phyloP scores from a whole-genome alignment of 1,284 basidiomycete species.

The Pterulicium gracile region DNA sequence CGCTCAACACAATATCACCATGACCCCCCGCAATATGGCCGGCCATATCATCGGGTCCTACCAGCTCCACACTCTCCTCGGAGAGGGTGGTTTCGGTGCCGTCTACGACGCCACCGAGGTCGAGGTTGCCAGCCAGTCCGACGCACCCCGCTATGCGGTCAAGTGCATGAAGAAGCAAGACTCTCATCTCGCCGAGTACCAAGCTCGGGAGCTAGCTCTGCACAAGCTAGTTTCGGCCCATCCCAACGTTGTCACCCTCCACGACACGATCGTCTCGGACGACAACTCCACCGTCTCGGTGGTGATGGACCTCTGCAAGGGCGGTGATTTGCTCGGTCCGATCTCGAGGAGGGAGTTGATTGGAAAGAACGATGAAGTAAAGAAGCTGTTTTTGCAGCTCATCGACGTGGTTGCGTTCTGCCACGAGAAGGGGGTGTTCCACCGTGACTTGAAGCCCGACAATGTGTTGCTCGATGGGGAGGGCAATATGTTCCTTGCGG shows the following conservation, averaged over 20 bases:
- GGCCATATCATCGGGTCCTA: neutral
- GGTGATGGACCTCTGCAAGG: neutral
- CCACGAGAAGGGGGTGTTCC: constrained; percentile 47
- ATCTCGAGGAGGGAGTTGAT: constrained; percentile 16
- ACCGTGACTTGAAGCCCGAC: constrained; percentile 65
- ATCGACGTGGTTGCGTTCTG: constrained; percentile 48
- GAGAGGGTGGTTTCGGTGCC: neutral
- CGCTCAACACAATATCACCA: neutral
- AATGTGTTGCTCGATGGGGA: constrained; percentile 49
- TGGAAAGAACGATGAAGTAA: constrained; percentile 24
- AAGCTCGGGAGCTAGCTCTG: constrained; percentile 24
- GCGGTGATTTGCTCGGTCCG: neutral
- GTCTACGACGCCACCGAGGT: constrained; percentile 8
- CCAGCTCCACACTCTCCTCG: neutral
- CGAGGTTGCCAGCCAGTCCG: neutral
- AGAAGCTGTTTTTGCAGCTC: constrained; percentile 41
- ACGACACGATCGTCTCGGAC: constrained; percentile 44
- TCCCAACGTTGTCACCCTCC: constrained; percentile 52
- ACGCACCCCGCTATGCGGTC: neutral
- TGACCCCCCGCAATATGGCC: neutral
- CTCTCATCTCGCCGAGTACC: neutral
- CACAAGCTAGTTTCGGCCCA: constrained; percentile 47
- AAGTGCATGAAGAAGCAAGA: neutral
- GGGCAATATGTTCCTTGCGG: constrained; percentile 41
- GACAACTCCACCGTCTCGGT: constrained; percentile 19